Conservation (phyloP, 1,284 basidiomycete species). For the Afroboletus lepidellus region DNA sequence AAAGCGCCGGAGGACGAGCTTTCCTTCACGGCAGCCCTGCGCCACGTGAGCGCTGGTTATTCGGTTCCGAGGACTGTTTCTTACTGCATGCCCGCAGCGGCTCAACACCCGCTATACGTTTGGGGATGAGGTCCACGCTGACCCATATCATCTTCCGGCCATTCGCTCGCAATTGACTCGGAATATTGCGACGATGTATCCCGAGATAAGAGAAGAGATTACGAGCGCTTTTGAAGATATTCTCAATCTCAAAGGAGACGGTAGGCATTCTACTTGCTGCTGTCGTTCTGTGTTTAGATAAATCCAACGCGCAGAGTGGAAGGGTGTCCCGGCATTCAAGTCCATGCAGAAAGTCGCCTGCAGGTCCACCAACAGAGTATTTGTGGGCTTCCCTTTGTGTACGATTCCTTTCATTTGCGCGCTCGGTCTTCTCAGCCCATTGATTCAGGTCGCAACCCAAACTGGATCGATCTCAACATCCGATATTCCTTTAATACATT, state of each 20-base stretch:
- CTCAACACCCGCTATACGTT: neutral
- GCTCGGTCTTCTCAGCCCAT: neutral
- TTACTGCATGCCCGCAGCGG: neutral
- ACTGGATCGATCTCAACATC: constrained; percentile 36
- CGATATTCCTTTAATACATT: neutral
- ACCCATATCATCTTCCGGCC: neutral
- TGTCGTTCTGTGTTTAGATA: neutral
- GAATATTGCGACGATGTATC: neutral
- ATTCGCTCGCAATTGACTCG: neutral
- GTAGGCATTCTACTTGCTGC: neutral
- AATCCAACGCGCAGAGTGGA: constrained; percentile 34
- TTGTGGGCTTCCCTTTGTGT: constrained; percentile 44
- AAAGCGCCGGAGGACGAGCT: neutral
- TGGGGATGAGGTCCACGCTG: neutral
- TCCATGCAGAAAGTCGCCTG: constrained; percentile 27
- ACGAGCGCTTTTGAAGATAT: neutral
- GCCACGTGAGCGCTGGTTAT: neutral
- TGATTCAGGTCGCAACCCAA: constrained; percentile 13
- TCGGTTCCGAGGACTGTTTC: neutral
- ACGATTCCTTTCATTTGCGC: neutral
- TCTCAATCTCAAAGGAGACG: neutral
- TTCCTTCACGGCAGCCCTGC: neutral
- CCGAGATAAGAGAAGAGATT: neutral
- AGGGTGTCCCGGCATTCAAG: neutral
- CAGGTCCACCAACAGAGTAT: constrained; percentile 36